Conservation (phyloP, 352 stramenopile genomes). For the Lagenidium sp. region DNA sequence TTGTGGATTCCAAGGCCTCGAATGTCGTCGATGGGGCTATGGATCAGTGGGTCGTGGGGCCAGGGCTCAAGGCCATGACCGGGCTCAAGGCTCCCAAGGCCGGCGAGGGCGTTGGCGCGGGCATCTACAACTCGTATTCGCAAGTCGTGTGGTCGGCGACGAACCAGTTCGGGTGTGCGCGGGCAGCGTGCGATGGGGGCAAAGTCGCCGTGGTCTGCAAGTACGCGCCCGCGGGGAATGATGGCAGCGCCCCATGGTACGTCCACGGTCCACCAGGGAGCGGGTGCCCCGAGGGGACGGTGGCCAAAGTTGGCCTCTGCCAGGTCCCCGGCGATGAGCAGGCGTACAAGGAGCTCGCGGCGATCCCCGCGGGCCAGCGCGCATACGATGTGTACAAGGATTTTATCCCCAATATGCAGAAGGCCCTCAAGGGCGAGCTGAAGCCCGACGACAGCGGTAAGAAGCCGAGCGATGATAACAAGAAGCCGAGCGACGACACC, state of each 20-base stretch:
- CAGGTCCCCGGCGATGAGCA: constrained; percentile 32
- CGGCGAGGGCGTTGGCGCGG: constrained; percentile 37
- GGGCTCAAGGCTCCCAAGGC: constrained; percentile 32
- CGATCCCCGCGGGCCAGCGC: constrained; percentile 39
- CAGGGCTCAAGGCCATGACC: constrained; percentile 31
- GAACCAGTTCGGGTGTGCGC: constrained; percentile 52
- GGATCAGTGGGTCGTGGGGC: constrained; percentile 46
- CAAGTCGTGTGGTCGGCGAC: constrained; percentile 62
- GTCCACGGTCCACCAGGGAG: constrained; percentile 33
- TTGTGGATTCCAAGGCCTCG: constrained; percentile 12
- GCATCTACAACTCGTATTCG: constrained; percentile 68
- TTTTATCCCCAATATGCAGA: constrained; percentile 46
- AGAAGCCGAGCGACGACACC: constrained; percentile 1
- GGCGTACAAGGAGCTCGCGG: constrained; percentile 34
- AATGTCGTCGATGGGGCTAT: constrained; percentile 50
- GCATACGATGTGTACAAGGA: constrained; percentile 51
- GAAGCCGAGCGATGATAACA: background rate
- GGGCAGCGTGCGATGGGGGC: constrained; percentile 23
- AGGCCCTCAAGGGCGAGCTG: constrained; percentile 27
- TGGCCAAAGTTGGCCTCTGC: constrained; percentile 33
- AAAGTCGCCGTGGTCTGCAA: constrained; percentile 43
- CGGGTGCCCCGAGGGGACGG: constrained; percentile 38
- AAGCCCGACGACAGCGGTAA: constrained; percentile 6
- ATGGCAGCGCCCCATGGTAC: constrained; percentile 47
- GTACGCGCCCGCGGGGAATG: constrained; percentile 50